Conservation (phyloP, 257 asterid genomes). For the Solanum bulbocastanum region DNA sequence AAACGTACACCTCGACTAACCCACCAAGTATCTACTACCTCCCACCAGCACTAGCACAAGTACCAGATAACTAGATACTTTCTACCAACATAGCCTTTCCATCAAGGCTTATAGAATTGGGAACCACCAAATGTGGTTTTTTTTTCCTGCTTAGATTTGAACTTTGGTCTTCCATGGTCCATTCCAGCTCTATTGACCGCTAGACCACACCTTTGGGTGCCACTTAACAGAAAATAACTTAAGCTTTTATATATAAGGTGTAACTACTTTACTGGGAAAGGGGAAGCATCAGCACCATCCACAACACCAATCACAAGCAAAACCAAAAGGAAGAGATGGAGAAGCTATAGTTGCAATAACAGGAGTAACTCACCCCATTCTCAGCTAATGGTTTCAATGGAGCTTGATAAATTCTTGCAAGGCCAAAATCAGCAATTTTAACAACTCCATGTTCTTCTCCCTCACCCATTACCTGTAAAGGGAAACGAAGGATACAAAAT, state of each 20-base stretch:
- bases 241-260: background rate
- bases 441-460: slow-evolving; percentile 98
- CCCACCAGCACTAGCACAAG: background rate
- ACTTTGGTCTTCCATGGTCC: background rate
- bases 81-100: background rate
- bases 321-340: background rate
- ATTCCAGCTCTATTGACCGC: background rate
- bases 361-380: slow-evolving; percentile 67
- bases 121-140: background rate
- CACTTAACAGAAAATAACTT: background rate
- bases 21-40: background rate
- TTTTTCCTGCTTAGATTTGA: background rate
- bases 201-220: background rate
- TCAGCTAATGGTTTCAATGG: slow-evolving; percentile 80
- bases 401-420: slow-evolving; percentile 93
- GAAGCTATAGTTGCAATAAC: background rate
- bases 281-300: background rate
- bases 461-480: slow-evolving; percentile 88
- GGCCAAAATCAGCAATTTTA: slow-evolving; percentile 97
- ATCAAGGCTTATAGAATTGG: background rate
- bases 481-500: background rate
- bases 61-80: background rate
- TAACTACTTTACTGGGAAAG: background rate
- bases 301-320: background rate
- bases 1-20: background rate